These are phyloP conservation scores for Dendrobium officinale DNA, from an alignment of 106 monocot genomes.

Conservation along the genomic window DNA sequence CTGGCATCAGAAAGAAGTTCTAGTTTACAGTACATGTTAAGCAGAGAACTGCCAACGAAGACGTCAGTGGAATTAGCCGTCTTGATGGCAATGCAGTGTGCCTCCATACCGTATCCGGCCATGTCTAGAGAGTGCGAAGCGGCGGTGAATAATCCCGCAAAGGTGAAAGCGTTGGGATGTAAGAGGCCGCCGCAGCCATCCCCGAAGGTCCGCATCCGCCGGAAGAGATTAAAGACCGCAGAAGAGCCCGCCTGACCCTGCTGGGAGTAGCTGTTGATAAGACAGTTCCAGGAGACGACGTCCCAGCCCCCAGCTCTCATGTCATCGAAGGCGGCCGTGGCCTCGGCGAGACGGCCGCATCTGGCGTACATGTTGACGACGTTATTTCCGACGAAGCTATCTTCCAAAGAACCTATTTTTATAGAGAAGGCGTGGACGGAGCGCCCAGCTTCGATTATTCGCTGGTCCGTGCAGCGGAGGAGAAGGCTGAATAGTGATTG, in stretches of 20 bases:
- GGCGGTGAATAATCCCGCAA: constrained; percentile 47
- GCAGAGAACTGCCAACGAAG: constrained; percentile 45
- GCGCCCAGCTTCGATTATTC: constrained; percentile 11
- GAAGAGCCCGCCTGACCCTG: constrained; percentile 5
- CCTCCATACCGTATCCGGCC: constrained; percentile 17
- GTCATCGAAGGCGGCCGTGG: constrained; percentile 30
- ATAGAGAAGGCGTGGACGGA: constrained; percentile 37
- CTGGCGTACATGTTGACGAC: constrained; percentile 56
- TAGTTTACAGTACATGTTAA: constrained; percentile 58
- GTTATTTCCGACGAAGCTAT: constrained; percentile 38
- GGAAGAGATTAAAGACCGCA: constrained; percentile 20
- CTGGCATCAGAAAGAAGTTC: constrained; percentile 35
- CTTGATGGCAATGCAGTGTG: constrained; percentile 52
- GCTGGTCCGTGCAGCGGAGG: constrained; percentile 25
- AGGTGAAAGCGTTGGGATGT: constrained; percentile 48
- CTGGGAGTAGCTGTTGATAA: constrained; percentile 46
- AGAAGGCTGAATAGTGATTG: constrained; percentile 25
- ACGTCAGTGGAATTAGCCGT: constrained; percentile 30
- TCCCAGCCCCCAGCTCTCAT: constrained; percentile 17
- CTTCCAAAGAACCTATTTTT: constrained; percentile 32
- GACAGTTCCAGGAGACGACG: constrained; percentile 65
- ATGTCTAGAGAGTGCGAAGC: background rate
- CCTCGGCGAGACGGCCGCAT: constrained; percentile 23
- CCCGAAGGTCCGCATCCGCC: constrained; percentile 23
- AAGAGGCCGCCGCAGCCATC: background rate